A percentile compares a stretch with the other conserved stretches of the same genome.
These are phyloP conservation scores for Chlorencoelia australis DNA, from an alignment of 2,329 filamentous ascomycete species.

Conservation along the genomic window DNA sequence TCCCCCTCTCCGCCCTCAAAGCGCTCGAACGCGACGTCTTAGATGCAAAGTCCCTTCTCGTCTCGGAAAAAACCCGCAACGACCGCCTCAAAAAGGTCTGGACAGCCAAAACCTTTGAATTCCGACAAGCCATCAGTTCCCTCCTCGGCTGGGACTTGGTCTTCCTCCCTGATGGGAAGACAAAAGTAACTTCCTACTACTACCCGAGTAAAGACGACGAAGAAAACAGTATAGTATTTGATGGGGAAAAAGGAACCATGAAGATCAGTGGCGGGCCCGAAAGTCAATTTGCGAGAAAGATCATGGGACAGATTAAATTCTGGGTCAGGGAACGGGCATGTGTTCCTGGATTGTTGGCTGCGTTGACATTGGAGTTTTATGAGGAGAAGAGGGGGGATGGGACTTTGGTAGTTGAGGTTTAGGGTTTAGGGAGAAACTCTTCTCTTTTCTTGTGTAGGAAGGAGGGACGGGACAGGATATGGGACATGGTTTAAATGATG, in stretches of 20 bases:
- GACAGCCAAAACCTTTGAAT: slow-evolving; percentile 82
- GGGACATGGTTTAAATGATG: not conserved
- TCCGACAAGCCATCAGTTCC: slow-evolving; percentile 87
- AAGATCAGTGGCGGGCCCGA: slow-evolving; percentile 88
- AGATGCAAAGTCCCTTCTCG: slow-evolving; percentile 58
- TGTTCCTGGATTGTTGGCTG: slow-evolving; percentile 86
- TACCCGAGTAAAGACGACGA: slow-evolving; percentile 56
- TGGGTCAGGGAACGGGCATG: slow-evolving; percentile 93
- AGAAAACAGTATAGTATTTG: slow-evolving; percentile 70
- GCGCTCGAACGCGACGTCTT: slow-evolving; percentile 66
- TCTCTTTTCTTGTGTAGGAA: too few relatives aligned
- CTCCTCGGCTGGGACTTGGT: slow-evolving; percentile 91
- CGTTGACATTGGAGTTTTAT: slow-evolving; percentile 86
- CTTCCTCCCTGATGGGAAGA: slow-evolving; percentile 94
- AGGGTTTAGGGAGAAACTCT: too few relatives aligned
- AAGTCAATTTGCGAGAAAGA: slow-evolving; percentile 76
- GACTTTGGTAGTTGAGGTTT: slow-evolving; percentile 16
- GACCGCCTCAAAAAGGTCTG: slow-evolving; percentile 86
- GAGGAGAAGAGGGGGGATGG: slow-evolving; percentile 43
- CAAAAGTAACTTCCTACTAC: slow-evolving; percentile 80
- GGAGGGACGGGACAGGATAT: not conserved
- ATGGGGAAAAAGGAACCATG: slow-evolving; percentile 93
- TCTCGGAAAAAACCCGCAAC: slow-evolving; percentile 71
- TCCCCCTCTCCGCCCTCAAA: slow-evolving; percentile 69
- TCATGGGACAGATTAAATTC: slow-evolving; percentile 79